These are phyloP conservation scores for Colletotrichum salicis DNA, from an alignment of 2,329 filamentous ascomycete genomes.

Conservation along the genomic window DNA sequence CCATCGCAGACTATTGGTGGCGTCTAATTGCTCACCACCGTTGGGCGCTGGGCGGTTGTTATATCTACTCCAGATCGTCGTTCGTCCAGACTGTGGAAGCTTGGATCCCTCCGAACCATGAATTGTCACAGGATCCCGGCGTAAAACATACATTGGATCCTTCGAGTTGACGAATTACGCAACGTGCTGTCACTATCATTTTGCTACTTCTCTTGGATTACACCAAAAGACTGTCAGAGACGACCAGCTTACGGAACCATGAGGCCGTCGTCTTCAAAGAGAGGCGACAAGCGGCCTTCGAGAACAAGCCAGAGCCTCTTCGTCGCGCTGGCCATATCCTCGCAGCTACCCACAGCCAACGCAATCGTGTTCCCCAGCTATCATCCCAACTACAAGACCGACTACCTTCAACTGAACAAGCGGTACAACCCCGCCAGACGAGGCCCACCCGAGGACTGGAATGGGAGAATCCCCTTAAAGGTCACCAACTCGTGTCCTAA, in stretches of 20 bases:
- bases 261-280: slow-evolving; percentile 18
- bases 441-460: slow-evolving; percentile 46
- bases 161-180: neutral
- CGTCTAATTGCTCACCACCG: slow-evolving; percentile 8
- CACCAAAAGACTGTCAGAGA: neutral
- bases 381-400: slow-evolving; percentile 29
- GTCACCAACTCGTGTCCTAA: slow-evolving; percentile 79
- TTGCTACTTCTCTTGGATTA: neutral
- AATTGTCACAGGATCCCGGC: slow-evolving; percentile 10
- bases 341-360: slow-evolving; percentile 12
- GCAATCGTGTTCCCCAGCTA: slow-evolving; percentile 26
- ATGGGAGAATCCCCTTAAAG: slow-evolving; percentile 66
- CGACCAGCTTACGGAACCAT: slow-evolving; percentile 8
- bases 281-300: neutral
- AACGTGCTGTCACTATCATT: slow-evolving; percentile 1
- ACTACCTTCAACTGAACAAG: slow-evolving; percentile 42
- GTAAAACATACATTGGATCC: neutral
- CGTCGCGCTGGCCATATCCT: slow-evolving; percentile 8
- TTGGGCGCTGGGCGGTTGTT: slow-evolving; percentile 1
- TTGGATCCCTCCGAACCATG: slow-evolving; percentile 19
- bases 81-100: slow-evolving; percentile 5
- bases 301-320: slow-evolving; percentile 9
- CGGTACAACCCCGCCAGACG: slow-evolving; percentile 41
- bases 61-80: slow-evolving; percentile 27
- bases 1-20: slow-evolving; percentile 23